Conservation (phyloP, 768 basidiomycete species). For the Vararia minispora region DNA sequence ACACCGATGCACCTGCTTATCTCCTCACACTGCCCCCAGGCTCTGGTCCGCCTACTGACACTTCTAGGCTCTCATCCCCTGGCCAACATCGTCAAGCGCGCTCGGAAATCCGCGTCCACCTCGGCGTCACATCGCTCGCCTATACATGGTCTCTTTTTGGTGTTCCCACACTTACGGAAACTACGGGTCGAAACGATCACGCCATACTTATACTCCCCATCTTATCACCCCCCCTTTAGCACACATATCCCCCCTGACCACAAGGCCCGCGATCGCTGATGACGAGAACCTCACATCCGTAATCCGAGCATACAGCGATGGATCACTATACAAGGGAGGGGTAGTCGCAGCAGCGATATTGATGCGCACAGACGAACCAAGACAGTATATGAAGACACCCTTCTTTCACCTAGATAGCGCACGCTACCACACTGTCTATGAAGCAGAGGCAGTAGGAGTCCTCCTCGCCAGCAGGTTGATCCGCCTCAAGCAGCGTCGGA, state of each 20-base stretch:
- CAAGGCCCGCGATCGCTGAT: neutral
- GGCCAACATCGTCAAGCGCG: neutral
- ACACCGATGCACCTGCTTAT: conserved; percentile 5
- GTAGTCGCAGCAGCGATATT: conserved; percentile 14
- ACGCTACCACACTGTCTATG: no score
- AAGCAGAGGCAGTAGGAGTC: no score
- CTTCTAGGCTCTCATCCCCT: conserved; percentile 11
- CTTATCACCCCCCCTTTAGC: neutral
- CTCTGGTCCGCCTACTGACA: conserved; percentile 4
- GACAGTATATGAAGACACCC: no score
- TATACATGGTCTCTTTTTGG: conserved; percentile 12
- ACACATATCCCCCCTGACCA: neutral
- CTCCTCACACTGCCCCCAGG: neutral
- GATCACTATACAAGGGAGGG: conserved; percentile 10
- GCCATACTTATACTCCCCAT: neutral
- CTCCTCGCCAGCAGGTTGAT: no score
- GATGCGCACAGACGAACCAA: no score
- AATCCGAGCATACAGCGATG: conserved; percentile 13
- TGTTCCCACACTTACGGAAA: no score
- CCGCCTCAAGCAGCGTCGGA: no score
- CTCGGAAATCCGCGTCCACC: neutral
- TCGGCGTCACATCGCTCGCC: conserved; percentile 4
- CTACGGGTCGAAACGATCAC: neutral
- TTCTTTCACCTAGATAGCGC: no score
- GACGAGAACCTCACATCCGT: neutral